Evolutionary conservation across 2,329 filamentous ascomycete species (phyloP).

Genomic region (Talaromyces marneffei): DNA sequence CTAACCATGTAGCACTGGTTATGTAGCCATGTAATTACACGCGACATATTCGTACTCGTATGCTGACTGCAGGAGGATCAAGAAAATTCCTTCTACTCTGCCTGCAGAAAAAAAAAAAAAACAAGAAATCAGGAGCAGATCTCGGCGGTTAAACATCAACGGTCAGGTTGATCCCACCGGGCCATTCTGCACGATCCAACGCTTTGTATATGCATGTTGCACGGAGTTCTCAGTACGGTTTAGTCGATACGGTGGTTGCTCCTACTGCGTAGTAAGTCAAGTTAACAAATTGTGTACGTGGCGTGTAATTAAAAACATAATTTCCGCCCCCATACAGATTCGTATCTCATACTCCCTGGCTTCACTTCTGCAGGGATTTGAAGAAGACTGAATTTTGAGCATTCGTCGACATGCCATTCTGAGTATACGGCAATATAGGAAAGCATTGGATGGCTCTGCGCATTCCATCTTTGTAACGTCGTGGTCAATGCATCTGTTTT

Average conservation of each 20-base stretch:
- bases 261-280: no score
- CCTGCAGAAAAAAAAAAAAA: not conserved
- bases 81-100: not conserved
- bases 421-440: no score
- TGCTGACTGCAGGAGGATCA: not conserved
- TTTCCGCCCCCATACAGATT: not conserved
- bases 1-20: not conserved
- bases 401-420: not conserved
- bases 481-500: not conserved
- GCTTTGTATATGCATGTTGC: not conserved
- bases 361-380: not conserved
- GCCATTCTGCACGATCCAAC: not conserved
- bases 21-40: not conserved
- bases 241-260: not conserved
- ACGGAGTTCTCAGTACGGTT: not conserved
- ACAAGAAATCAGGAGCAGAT: not conserved
- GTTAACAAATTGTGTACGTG: not conserved
- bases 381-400: not conserved
- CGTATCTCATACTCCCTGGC: not conserved
- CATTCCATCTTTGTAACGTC: no score
- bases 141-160: not conserved
- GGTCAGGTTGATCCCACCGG: not conserved
- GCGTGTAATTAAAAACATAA: not conserved
- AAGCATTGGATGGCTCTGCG: no score
- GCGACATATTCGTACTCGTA: not conserved